phyloP scores from a whole-genome alignment of 768 basidiomycete species.

The Pleurotus cornucopiae region DNA sequence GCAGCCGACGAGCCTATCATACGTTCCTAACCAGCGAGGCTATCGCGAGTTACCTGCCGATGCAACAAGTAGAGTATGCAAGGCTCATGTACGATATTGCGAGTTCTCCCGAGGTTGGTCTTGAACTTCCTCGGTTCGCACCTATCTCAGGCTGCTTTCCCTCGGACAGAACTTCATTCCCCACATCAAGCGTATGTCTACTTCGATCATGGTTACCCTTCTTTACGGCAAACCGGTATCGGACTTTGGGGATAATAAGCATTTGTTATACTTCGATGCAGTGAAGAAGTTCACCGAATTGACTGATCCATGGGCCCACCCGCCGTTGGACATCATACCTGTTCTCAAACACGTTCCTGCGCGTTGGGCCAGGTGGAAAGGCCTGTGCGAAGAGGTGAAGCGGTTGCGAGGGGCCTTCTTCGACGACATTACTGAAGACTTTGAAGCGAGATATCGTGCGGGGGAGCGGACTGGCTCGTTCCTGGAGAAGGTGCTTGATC shows the following conservation, averaged over 20 bases:
- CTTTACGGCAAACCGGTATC: slow-evolving; percentile 25
- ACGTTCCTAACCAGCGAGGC: slow-evolving; percentile 13
- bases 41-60: slow-evolving; percentile 12
- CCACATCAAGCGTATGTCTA: slow-evolving; percentile 25
- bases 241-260: slow-evolving; percentile 22
- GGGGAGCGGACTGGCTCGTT: slow-evolving; percentile 24
- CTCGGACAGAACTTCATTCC: slow-evolving; percentile 21
- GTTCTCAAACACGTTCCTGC: slow-evolving; percentile 27
- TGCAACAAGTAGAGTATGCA: slow-evolving; percentile 18
- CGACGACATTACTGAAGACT: slow-evolving; percentile 21
- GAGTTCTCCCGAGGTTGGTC: slow-evolving; percentile 10
- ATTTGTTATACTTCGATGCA: slow-evolving; percentile 20
- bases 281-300: slow-evolving; percentile 14
- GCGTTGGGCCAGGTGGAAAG: slow-evolving; percentile 31
- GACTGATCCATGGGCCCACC: slow-evolving; percentile 17
- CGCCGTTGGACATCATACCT: slow-evolving; percentile 31
- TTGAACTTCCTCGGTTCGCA: slow-evolving; percentile 9
- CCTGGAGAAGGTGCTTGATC: slow-evolving; percentile 25
- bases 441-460: slow-evolving; percentile 18
- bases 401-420: slow-evolving; percentile 24
- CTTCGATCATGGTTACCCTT: slow-evolving; percentile 25
- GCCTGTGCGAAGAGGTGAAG: slow-evolving; percentile 15
- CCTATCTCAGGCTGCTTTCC: background rate
- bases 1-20: slow-evolving; percentile 15
- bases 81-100: slow-evolving; percentile 13